Base-by-base conservation (phyloP, 192 early-diverging fungal genomes). In the Chytriomyces confervae region DNA sequence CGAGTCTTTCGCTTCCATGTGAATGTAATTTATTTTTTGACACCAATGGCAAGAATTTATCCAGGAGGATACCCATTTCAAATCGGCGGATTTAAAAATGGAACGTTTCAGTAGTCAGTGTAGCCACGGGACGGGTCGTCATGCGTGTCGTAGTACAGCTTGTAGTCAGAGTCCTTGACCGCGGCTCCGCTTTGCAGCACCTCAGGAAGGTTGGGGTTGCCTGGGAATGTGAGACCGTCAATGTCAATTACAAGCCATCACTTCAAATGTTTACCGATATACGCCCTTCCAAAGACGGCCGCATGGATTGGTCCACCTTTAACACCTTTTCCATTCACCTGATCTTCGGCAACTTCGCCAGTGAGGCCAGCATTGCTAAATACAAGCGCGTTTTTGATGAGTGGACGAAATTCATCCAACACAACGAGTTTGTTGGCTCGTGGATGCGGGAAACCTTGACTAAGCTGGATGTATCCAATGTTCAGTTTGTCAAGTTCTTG, bases 311-410 rank as follows among this genome's bases (percentile, higher is more conserved):
- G 29, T 18, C 36, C 66, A 46, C 24, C 66, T 57, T 57, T 20
- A 9, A 43, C 50, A 13, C 20, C 20, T 45, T 72, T 51, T 10
- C 51, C 51, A 27, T 9, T 61, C 50, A 72, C 27, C 50, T 60
- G 57, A 9, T 51, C 8, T 27, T 72, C 69, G n/a, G 69, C 50
- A 51, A 36, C 46, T 7, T 51, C 51, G 50, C 50, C 69, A 9
- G 48, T 57, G n/a, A 72, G 57, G 51, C 27, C 36, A 9, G 51
- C 46, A 51, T 72, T 72, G 51, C 13, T 16, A 20, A 72, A 72
- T 0, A 72, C 51, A 18, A 20, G 50, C 7, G 69, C 69, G 69
- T 72, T 72, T 18, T 72, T 72, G 50, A 72, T 61, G 23, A 72
- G 46, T 9, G 69, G 69, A 8, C 57, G 3, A 18, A 72, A 72